phyloP scores from a whole-genome alignment of 768 basidiomycete species.

The Psilocybe azurescens region DNA sequence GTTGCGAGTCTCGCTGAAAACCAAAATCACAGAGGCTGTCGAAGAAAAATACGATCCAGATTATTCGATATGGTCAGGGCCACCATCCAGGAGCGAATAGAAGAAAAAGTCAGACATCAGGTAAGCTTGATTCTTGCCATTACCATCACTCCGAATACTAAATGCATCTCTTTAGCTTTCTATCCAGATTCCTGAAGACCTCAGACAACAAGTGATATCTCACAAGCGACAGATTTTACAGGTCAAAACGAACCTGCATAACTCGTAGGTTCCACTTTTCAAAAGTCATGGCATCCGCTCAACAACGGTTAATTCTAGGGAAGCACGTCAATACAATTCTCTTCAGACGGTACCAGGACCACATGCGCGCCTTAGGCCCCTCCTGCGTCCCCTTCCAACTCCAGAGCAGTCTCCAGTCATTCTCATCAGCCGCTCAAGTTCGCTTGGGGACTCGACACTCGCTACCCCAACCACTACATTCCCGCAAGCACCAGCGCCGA shows the following conservation, averaged over 20 bases:
- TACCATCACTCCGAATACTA: background rate
- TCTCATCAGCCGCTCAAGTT: conserved; percentile 29
- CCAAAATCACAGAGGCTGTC: conserved; percentile 46
- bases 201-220: conserved; percentile 42
- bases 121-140: conserved; percentile 27
- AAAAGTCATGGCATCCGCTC: background rate
- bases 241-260: conserved; percentile 48
- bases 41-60: conserved; percentile 42
- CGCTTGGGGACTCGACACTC: conserved; percentile 27
- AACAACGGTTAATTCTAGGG: conserved; percentile 31
- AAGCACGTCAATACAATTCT: conserved; percentile 49
- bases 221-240: conserved; percentile 50
- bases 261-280: conserved; percentile 45
- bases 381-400: conserved; percentile 54
- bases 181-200: conserved; percentile 45
- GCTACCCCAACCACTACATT: conserved; percentile 34
- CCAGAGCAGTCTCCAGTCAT: conserved; percentile 50
- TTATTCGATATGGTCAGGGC: conserved; percentile 39
- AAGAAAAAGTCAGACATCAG: conserved; percentile 47
- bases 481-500: conserved; percentile 33
- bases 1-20: conserved; percentile 38
- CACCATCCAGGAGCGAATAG: conserved; percentile 37
- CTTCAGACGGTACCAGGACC: conserved; percentile 33
- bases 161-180: conserved; percentile 36
- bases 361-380: conserved; percentile 51